Conservation (phyloP, 768 basidiomycete genomes). For the Agaricus blazei region DNA sequence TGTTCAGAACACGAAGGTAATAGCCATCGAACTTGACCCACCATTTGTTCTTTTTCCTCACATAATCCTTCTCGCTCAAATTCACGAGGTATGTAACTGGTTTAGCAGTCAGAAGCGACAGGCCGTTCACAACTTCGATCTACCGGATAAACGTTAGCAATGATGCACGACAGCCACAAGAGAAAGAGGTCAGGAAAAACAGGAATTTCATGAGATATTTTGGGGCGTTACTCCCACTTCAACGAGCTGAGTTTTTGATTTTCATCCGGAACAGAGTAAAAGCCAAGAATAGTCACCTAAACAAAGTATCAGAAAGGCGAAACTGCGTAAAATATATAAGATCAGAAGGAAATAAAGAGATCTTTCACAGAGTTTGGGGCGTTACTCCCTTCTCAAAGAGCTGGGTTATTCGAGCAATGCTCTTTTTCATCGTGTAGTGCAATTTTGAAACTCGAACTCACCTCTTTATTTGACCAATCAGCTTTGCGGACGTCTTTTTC, state of each 20-base stretch:
- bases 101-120: conserved; percentile 92
- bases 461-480: conserved; percentile 98
- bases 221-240: conserved; percentile 93
- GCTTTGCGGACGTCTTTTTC: conserved; percentile 88
- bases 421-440: conserved; percentile 57
- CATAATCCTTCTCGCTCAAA: conserved; percentile 88
- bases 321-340: conserved; percentile 21
- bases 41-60: conserved; percentile 99
- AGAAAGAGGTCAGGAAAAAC: conserved; percentile 14
- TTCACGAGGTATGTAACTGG: conserved; percentile 98
- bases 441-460: conserved; percentile 26
- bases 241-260: conserved; percentile 87
- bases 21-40: conserved; percentile 19
- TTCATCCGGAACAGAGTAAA: conserved; percentile 43
- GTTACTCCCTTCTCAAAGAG: conserved; percentile 95
- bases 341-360: conserved; percentile 42
- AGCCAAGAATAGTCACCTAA: conserved; percentile 5
- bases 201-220: conserved; percentile 59
- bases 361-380: conserved; percentile 73
- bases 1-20: not conserved
- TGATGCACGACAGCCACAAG: not conserved
- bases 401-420: conserved; percentile 59
- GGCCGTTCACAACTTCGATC: conserved; percentile 88
- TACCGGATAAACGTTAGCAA: conserved; percentile 24
- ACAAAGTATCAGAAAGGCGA: not conserved